These are phyloP conservation scores for Tetracentron sinense DNA, from an alignment of 164 flowering plant genomes.

Conservation along the genomic window DNA sequence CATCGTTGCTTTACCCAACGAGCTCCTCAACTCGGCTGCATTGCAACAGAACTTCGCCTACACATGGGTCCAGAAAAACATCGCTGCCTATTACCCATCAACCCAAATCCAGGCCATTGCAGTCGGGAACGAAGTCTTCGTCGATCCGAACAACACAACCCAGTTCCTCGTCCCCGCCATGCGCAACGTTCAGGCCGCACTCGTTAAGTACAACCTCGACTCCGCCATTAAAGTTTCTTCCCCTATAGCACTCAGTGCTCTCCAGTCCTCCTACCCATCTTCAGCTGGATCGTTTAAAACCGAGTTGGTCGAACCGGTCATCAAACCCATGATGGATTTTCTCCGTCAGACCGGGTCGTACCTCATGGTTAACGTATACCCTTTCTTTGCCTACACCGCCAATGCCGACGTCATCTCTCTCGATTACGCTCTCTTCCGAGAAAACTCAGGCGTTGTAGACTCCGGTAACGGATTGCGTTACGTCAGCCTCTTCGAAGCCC, in stretches of 20 bases:
- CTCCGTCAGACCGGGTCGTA: constrained; percentile 53
- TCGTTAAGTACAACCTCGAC: constrained; percentile 35
- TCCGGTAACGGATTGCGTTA: constrained; percentile 65
- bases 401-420: constrained; percentile 60
- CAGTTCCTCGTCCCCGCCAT: constrained; percentile 68
- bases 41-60: constrained; percentile 45
- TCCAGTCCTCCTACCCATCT: constrained; percentile 70
- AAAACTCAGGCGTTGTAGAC: constrained; percentile 61
- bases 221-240: constrained; percentile 61
- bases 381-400: constrained; percentile 77
- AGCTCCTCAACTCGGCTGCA: constrained; percentile 60
- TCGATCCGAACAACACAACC: constrained; percentile 59
- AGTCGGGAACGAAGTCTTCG: constrained; percentile 95
- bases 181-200: constrained; percentile 57
- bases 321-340: constrained; percentile 73
- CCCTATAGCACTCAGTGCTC: constrained; percentile 68
- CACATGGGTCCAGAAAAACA: constrained; percentile 60
- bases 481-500: constrained; percentile 70
- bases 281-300: constrained; percentile 70
- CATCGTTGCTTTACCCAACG: constrained; percentile 81
- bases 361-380: constrained; percentile 83
- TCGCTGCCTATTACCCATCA: constrained; percentile 49
- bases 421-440: constrained; percentile 69
- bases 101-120: constrained; percentile 73
- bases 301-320: constrained; percentile 49